These are phyloP conservation scores for Dunaliella sp. DNA, from an alignment of 139 green algal genomes.

Conservation along the genomic window DNA sequence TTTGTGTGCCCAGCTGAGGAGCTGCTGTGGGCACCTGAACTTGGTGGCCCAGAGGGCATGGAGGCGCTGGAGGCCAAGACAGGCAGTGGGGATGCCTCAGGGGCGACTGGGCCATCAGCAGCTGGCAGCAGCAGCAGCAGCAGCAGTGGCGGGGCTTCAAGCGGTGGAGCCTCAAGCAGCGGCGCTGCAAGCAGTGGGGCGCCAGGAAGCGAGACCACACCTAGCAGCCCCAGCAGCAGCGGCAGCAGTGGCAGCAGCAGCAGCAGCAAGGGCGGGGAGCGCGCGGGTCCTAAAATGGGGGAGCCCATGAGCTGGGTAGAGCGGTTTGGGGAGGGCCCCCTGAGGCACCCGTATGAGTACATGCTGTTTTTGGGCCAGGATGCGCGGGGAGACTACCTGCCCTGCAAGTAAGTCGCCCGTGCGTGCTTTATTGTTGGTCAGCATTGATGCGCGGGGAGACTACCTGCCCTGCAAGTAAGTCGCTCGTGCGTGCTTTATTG, in stretches of 20 bases:
- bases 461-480: slow-evolving; percentile 24
- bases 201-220: background rate
- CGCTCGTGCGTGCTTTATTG: too few relatives aligned
- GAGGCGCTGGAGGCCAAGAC: background rate
- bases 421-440: too few relatives aligned
- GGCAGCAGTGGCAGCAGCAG: background rate
- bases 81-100: too few relatives aligned
- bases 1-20: slow-evolving; percentile 67
- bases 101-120: background rate
- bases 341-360: slow-evolving; percentile 72
- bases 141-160: background rate
- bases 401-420: slow-evolving; percentile 39
- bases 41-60: slow-evolving; percentile 19
- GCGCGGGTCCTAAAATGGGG: background rate
- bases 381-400: slow-evolving; percentile 73
- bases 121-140: background rate
- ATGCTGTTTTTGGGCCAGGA: slow-evolving; percentile 81
- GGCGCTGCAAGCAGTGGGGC: too few relatives aligned
- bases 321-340: slow-evolving; percentile 39
- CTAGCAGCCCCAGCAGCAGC: background rate
- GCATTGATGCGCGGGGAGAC: slow-evolving; percentile 2
- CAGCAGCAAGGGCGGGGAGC: background rate
- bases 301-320: slow-evolving; percentile 18
- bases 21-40: slow-evolving; percentile 51
- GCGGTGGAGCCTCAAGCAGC: too few relatives aligned